These are phyloP conservation scores for Chrysoporthe cubensis DNA, from an alignment of 2,329 filamentous ascomycete species.

Conservation along the genomic window DNA sequence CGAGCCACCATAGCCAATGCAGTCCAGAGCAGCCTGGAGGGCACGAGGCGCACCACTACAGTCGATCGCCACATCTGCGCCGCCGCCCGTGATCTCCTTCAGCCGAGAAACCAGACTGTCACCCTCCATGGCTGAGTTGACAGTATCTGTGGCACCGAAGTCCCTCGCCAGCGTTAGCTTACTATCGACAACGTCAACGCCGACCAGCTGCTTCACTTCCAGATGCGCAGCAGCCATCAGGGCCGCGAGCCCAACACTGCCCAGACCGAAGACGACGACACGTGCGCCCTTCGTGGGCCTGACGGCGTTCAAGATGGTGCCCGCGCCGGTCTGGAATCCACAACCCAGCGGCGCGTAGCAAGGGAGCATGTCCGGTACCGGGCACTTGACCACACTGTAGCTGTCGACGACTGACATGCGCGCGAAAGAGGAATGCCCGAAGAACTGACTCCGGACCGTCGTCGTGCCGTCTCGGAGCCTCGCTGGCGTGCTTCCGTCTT, in stretches of 20 bases:
- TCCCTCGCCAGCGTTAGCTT: conserved; percentile 47
- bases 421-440: conserved; percentile 39
- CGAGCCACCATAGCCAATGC: conserved; percentile 37
- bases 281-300: conserved; percentile 34
- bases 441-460: conserved; percentile 37
- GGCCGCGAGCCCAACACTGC: conserved; percentile 46
- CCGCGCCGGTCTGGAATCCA: conserved; percentile 48
- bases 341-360: conserved; percentile 46
- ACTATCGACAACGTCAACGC: conserved; percentile 47
- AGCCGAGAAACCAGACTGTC: conserved; percentile 37
- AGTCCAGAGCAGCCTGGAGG: conserved; percentile 37
- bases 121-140: conserved; percentile 39
- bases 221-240: conserved; percentile 43
- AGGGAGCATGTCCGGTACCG: conserved; percentile 34
- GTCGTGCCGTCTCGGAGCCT: conserved; percentile 23
- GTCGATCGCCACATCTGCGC: conserved; percentile 38
- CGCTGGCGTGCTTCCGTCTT: conserved; percentile 30
- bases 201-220: conserved; percentile 44
- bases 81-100: conserved; percentile 35
- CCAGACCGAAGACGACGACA: conserved; percentile 44
- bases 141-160: conserved; percentile 48
- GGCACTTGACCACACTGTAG: conserved; percentile 34
- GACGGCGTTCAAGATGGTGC: conserved; percentile 44
- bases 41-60: conserved; percentile 37
- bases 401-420: conserved; percentile 34